Conservation (phyloP, 306 rosid genomes). For the Boehmeria nivea region DNA sequence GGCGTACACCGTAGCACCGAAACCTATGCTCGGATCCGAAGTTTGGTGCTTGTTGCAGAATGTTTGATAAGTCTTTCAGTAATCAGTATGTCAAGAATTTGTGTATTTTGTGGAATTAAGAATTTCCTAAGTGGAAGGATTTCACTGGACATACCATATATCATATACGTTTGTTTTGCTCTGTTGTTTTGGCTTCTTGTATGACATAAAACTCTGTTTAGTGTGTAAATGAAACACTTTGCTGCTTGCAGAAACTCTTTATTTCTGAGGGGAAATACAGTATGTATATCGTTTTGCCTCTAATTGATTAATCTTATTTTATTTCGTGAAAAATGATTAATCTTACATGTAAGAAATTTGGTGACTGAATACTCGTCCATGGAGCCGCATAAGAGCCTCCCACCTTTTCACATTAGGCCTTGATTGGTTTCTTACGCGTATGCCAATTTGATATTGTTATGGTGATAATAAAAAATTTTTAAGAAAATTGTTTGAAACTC, state of each 20-base stretch:
- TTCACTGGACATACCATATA: conserved; percentile 36
- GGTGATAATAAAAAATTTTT: too few relatives aligned
- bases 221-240: conserved; percentile 41
- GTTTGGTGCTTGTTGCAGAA: conserved; percentile 30
- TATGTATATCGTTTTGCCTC: neutral
- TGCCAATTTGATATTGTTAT: too few relatives aligned
- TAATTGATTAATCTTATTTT: neutral
- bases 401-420: too few relatives aligned
- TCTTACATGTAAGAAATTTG: too few relatives aligned
- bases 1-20: conserved; percentile 27
- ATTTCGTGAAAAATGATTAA: too few relatives aligned
- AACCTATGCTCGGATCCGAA: conserved; percentile 24
- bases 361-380: too few relatives aligned
- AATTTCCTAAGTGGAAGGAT: conserved; percentile 34
- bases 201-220: conserved; percentile 32
- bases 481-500: too few relatives aligned
- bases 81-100: conserved; percentile 28
- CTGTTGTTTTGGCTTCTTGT: conserved; percentile 29
- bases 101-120: conserved; percentile 40
- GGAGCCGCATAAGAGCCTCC: too few relatives aligned
- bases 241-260: too few relatives aligned
- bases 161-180: conserved; percentile 35
- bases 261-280: conserved; percentile 1
- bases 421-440: too few relatives aligned
- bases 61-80: conserved; percentile 32